Percentiles rank a stretch among this genome's conserved stretches.
Evolutionary conservation across 306 rosid species (phyloP).

Genomic region (Corylus heterophylla): DNA sequence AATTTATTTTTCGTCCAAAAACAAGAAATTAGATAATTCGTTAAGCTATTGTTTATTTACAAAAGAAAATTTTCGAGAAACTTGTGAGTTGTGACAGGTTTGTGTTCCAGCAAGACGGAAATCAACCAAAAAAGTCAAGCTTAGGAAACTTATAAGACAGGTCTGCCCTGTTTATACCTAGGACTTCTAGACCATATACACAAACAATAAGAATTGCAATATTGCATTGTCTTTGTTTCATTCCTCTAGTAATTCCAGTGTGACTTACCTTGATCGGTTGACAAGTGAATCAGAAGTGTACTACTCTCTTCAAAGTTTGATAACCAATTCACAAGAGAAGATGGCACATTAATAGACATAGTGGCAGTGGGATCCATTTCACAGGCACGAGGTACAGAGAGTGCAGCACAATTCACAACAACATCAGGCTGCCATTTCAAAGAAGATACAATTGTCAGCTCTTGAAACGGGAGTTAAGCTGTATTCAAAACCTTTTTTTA

Average conservation of each 20-base stretch:
- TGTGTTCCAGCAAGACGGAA: background rate
- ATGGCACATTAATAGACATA: conserved; percentile 76
- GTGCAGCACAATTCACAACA: conserved; percentile 86
- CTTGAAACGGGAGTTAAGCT: background rate
- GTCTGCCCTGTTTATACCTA: background rate
- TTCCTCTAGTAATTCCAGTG: conserved; percentile 9
- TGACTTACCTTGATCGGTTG: conserved; percentile 88
- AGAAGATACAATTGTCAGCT: conserved; percentile 35
- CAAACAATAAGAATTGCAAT: background rate
- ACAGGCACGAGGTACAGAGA: conserved; percentile 85
- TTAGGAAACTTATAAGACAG: background rate
- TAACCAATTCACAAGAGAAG: conserved; percentile 75
- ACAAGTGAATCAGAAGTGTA: conserved; percentile 71
- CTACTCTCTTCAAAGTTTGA: conserved; percentile 49
- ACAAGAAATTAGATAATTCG: background rate
- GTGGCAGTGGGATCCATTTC: conserved; percentile 77
- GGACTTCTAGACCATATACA: background rate
- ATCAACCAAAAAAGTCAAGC: background rate
- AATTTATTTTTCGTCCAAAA: no score
- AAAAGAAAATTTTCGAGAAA: background rate
- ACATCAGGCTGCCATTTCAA: conserved; percentile 73
- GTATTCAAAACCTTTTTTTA: background rate
- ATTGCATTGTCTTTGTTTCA: background rate
- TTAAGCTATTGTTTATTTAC: background rate
- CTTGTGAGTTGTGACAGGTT: background rate